Conservation (phyloP, 768 basidiomycete genomes). For the Lepiota venenata region DNA sequence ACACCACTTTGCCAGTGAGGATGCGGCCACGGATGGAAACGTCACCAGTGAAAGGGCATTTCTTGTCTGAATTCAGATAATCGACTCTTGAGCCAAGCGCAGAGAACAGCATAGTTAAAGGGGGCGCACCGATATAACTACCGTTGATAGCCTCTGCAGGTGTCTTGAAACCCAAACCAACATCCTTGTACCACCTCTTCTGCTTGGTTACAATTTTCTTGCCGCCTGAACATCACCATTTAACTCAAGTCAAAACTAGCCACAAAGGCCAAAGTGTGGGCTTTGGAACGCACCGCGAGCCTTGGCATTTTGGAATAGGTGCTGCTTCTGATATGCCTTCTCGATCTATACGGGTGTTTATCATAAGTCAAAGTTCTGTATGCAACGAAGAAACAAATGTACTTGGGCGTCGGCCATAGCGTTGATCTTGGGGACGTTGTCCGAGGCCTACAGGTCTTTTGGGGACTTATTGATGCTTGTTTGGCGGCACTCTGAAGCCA, state of each 20-base stretch:
- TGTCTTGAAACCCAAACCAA: slow-evolving; percentile 96
- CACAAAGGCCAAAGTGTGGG: slow-evolving; percentile 9
- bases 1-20: slow-evolving; percentile 95
- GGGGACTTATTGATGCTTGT: slow-evolving; percentile 37
- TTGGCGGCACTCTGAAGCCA: slow-evolving; percentile 35
- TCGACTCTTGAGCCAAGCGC: not conserved
- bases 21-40: slow-evolving; percentile 99
- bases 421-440: slow-evolving; percentile 41
- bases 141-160: slow-evolving; percentile 94
- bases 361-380: not conserved
- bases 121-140: slow-evolving; percentile 84
- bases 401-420: slow-evolving; percentile 64
- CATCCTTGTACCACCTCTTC: slow-evolving; percentile 99
- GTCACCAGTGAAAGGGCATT: slow-evolving; percentile 97
- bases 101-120: slow-evolving; percentile 3
- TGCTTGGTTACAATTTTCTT: slow-evolving; percentile 94
- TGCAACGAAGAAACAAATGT: slow-evolving; percentile 15
- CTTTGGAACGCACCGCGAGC: slow-evolving; percentile 65
- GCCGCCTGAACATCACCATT: slow-evolving; percentile 46
- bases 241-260: slow-evolving; percentile 12
- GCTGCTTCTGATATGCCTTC: slow-evolving; percentile 97
- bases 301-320: slow-evolving; percentile 98
- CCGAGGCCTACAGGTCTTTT: slow-evolving; percentile 28
- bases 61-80: slow-evolving; percentile 71
- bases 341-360: slow-evolving; percentile 60